These are phyloP conservation scores for Aspergillus baeticus DNA, from an alignment of 495 filamentous ascomycete species.

Conservation along the genomic window DNA sequence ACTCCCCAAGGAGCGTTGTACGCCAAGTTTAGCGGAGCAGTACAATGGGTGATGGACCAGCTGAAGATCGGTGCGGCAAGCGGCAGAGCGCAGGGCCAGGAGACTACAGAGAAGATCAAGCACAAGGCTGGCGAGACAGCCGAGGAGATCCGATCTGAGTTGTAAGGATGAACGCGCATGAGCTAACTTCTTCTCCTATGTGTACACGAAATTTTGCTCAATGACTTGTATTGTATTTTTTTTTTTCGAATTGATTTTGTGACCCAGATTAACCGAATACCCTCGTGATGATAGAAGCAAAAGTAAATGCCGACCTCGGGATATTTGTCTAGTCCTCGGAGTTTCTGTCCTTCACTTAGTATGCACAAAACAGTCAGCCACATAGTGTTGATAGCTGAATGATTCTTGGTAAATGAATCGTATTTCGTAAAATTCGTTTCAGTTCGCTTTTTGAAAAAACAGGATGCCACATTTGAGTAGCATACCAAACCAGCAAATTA, in stretches of 20 bases:
- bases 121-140: constrained; percentile 32
- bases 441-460: background rate
- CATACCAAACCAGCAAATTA: too few species aligned
- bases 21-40: constrained; percentile 57
- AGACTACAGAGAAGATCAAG: constrained; percentile 46
- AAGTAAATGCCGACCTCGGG: background rate
- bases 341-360: background rate
- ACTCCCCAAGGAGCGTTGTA: constrained; percentile 63
- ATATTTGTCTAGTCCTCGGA: background rate
- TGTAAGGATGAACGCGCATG: constrained; percentile 12
- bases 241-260: background rate
- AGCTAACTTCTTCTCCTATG: constrained; percentile 3
- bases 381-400: too few species aligned
- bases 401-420: too few species aligned
- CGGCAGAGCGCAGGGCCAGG: constrained; percentile 57
- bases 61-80: constrained; percentile 61
- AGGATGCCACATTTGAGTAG: background rate
- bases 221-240: constrained; percentile 4
- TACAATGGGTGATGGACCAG: constrained; percentile 61
- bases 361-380: too few species aligned
- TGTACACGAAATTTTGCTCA: background rate
- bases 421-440: too few species aligned
- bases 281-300: too few species aligned
- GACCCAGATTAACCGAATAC: background rate
- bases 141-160: constrained; percentile 30